Conservation (phyloP, 495 filamentous ascomycete genomes). For the Aspergillus heteromorphus region DNA sequence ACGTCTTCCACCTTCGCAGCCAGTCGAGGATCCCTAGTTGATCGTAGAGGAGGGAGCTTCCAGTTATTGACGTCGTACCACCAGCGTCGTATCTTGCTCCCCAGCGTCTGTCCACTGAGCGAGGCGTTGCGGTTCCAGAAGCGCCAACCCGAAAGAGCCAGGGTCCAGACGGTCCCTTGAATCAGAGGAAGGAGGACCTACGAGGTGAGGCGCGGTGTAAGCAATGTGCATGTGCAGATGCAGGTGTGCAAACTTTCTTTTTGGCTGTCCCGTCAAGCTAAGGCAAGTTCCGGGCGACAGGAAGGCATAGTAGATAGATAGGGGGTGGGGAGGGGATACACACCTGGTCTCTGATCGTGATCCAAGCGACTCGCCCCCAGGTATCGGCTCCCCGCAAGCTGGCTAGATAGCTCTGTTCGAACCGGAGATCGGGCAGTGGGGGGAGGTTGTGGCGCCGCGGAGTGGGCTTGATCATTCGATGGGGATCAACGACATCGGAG, state of each 20-base stretch:
- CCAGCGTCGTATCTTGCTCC: slow-evolving; percentile 71
- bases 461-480: slow-evolving; percentile 48
- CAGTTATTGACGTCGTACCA: slow-evolving; percentile 92
- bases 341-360: slow-evolving; percentile 87
- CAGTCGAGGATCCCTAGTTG: slow-evolving; percentile 23
- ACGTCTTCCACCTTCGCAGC: slow-evolving; percentile 45
- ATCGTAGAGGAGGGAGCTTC: slow-evolving; percentile 47
- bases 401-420: slow-evolving; percentile 94
- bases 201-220: not conserved
- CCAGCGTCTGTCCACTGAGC: slow-evolving; percentile 63
- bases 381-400: slow-evolving; percentile 73
- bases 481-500: slow-evolving; percentile 44
- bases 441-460: slow-evolving; percentile 58
- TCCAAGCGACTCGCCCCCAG: slow-evolving; percentile 71
- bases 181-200: slow-evolving; percentile 77
- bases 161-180: slow-evolving; percentile 79
- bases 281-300: not conserved
- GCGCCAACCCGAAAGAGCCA: slow-evolving; percentile 74
- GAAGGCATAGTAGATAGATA: too few species aligned
- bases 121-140: slow-evolving; percentile 72
- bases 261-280: not conserved
- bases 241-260: not conserved
- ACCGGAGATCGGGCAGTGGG: slow-evolving; percentile 86
- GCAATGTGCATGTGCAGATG: not conserved
- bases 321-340: not conserved